A percentile compares a stretch with the other conserved stretches of the same genome.
Evolutionary conservation across 2,329 filamentous ascomycete species (phyloP).

Genomic region (Cladophialophora bantiana): DNA sequence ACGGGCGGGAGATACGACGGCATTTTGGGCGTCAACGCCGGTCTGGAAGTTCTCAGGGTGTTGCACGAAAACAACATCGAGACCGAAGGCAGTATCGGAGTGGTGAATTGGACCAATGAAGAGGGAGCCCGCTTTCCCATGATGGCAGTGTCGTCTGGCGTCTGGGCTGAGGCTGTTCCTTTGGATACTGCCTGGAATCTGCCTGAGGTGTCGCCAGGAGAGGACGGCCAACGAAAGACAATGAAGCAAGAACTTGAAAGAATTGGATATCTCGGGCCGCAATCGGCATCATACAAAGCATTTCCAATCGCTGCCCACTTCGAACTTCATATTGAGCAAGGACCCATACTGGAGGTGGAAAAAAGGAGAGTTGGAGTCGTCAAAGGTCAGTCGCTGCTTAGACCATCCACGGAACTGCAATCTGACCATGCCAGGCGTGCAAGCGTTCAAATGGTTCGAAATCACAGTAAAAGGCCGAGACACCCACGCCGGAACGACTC

Average conservation of each 20-base stretch:
- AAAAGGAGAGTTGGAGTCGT: conserved; percentile 73
- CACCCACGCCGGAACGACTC: conserved; percentile 77
- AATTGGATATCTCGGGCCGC: conserved; percentile 72
- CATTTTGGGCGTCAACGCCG: conserved; percentile 75
- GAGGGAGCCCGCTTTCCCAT: conserved; percentile 82
- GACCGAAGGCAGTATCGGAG: conserved; percentile 74
- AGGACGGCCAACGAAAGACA: conserved; percentile 49
- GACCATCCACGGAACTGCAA: neutral
- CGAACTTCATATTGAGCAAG: conserved; percentile 86
- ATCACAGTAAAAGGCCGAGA: conserved; percentile 71
- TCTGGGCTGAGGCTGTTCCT: conserved; percentile 75
- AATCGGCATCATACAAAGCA: conserved; percentile 63
- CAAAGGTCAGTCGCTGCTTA: conserved; percentile 49
- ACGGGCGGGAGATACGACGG: conserved; percentile 74
- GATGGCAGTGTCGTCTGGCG: conserved; percentile 75
- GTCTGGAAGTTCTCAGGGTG: conserved; percentile 73
- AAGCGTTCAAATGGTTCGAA: conserved; percentile 78
- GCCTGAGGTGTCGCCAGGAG: conserved; percentile 63
- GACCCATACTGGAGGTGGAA: conserved; percentile 74
- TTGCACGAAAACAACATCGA: conserved; percentile 71
- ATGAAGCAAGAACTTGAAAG: conserved; percentile 73
- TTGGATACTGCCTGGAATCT: conserved; percentile 68
- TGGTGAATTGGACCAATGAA: conserved; percentile 84
- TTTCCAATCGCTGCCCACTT: conserved; percentile 79
- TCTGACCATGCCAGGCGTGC: conserved; percentile 57